A percentile compares a stretch with the other conserved stretches of the same genome.
These are phyloP conservation scores for Primulina eburnea DNA, from an alignment of 257 asterid species.

Conservation along the genomic window DNA sequence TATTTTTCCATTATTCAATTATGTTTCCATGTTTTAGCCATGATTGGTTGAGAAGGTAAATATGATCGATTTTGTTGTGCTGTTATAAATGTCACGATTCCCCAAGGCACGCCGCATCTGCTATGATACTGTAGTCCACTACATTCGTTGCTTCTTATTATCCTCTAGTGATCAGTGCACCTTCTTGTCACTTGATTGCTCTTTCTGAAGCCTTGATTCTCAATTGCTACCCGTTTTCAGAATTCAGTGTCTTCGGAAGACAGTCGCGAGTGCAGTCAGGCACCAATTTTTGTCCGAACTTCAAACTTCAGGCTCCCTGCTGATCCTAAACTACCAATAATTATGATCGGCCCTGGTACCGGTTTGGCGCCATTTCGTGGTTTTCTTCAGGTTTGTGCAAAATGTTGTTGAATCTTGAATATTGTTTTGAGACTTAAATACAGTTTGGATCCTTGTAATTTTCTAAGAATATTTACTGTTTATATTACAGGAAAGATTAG, in stretches of 20 bases:
- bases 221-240: conserved; percentile 38
- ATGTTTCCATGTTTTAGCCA: conserved; percentile 6
- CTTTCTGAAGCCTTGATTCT: conserved; percentile 20
- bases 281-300: conserved; percentile 74
- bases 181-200: conserved; percentile 5
- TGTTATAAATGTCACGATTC: background rate
- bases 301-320: conserved; percentile 89
- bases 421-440: background rate
- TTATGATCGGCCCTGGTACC: conserved; percentile 98
- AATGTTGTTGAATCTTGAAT: background rate
- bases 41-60: background rate
- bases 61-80: background rate
- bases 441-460: conserved; percentile 7
- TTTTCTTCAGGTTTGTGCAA: conserved; percentile 81
- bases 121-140: background rate
- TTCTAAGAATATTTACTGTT: conserved; percentile 4
- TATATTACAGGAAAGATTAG: conserved; percentile 80
- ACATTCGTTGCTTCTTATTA: background rate
- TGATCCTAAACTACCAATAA: conserved; percentile 73
- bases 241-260: conserved; percentile 76
- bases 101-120: background rate
- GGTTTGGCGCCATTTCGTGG: conserved; percentile 99
- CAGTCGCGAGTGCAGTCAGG: conserved; percentile 69
- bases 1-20: conserved; percentile 26
- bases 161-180: background rate